phyloP scores from a whole-genome alignment of 768 basidiomycete species.

The Tylopilus rubrobrunneus region DNA sequence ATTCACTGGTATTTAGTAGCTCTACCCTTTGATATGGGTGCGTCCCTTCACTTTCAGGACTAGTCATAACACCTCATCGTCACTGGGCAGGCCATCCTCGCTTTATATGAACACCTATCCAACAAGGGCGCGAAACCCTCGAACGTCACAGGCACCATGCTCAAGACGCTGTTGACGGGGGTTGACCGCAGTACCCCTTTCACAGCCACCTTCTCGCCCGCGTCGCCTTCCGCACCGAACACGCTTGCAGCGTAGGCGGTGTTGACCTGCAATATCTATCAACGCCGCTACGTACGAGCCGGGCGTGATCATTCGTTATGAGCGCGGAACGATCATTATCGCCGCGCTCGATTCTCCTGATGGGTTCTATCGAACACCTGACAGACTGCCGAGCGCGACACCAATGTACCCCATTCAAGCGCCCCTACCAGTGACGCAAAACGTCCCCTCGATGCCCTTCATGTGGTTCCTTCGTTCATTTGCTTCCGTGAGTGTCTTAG shows the following conservation, averaged over 20 bases:
- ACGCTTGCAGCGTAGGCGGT: constrained; percentile 66
- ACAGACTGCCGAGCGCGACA: too few species aligned
- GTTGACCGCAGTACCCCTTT: constrained; percentile 79
- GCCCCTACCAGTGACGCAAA: too few species aligned
- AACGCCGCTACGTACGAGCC: constrained; percentile 44
- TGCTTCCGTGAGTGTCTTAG: too few species aligned
- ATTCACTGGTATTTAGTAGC: constrained; percentile 48
- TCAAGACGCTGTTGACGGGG: constrained; percentile 72
- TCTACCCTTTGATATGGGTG: constrained; percentile 81
- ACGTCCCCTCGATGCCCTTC: too few species aligned
- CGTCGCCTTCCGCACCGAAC: constrained; percentile 33
- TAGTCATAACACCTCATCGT: constrained; percentile 5
- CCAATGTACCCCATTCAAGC: too few species aligned
- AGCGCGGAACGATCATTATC: constrained; percentile 65
- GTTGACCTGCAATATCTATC: constrained; percentile 58
- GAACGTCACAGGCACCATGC: constrained; percentile 61
- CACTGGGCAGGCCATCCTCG: constrained; percentile 60
- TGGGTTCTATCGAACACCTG: too few species aligned
- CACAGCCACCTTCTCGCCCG: constrained; percentile 60
- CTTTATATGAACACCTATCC: constrained; percentile 74
- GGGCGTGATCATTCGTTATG: constrained; percentile 69
- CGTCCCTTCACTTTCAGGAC: constrained; percentile 11
- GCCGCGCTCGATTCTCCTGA: constrained; percentile 21
- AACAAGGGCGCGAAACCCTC: constrained; percentile 60
- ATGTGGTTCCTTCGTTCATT: too few species aligned